These are phyloP conservation scores for Dryas integrifolia DNA, from an alignment of 331 rosid species.

Conservation along the genomic window DNA sequence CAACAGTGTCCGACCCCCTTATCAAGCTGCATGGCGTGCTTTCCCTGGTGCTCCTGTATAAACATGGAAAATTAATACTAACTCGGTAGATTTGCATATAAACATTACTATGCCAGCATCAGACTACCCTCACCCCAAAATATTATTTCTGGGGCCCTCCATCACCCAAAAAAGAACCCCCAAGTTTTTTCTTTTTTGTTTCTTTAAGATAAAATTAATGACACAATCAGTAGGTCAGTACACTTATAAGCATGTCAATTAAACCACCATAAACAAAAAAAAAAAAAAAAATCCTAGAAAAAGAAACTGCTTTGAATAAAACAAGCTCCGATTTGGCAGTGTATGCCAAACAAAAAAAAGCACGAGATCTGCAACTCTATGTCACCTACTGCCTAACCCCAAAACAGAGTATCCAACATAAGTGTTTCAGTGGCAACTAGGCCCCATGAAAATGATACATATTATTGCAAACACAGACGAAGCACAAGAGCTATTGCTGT, in stretches of 20 bases:
- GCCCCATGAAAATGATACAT: constrained; percentile 51
- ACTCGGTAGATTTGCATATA: not conserved
- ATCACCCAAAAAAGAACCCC: not conserved
- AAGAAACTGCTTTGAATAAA: constrained; percentile 34
- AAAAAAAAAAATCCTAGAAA: constrained; percentile 3
- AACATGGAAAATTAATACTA: constrained; percentile 4
- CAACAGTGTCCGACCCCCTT: constrained; percentile 46
- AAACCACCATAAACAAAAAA: constrained; percentile 17
- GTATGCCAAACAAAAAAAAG: constrained; percentile 30
- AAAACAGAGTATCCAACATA: constrained; percentile 36
- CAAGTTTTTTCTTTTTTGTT: not conserved
- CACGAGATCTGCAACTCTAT: constrained; percentile 40
- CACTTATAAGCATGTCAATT: constrained; percentile 6
- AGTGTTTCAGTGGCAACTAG: constrained; percentile 34
- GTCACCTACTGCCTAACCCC: constrained; percentile 38
- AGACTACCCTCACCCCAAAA: not conserved
- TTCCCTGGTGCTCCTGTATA: constrained; percentile 69
- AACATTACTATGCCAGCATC: not conserved
- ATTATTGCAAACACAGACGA: constrained; percentile 35
- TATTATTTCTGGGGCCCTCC: not conserved
- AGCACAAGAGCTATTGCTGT: constrained; percentile 37
- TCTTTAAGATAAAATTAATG: not conserved
- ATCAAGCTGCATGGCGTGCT: constrained; percentile 74
- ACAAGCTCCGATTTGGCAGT: constrained; percentile 38
- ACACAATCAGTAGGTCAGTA: not conserved